Evolutionary conservation across 306 rosid genomes (phyloP).

Genomic region (Cucurbita ficifolia): DNA sequence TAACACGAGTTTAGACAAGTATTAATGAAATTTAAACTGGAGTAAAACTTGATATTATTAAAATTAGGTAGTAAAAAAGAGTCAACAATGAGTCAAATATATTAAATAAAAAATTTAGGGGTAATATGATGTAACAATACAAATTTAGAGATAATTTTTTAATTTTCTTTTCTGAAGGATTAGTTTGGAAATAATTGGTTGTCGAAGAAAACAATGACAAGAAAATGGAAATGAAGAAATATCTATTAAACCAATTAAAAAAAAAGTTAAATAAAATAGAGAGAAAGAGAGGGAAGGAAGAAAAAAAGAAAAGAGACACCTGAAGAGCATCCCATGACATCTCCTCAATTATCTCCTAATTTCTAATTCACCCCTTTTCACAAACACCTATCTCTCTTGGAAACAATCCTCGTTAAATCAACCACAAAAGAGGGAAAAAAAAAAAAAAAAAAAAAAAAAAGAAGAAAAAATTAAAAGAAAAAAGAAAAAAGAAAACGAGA

Average conservation of each 20-base stretch:
- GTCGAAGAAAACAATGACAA: background rate
- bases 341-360: background rate
- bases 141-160: no score
- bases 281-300: background rate
- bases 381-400: background rate
- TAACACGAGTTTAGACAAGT: no score
- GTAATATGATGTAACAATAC: no score
- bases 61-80: no score
- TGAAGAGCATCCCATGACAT: background rate
- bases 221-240: background rate
- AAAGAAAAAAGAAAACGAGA: background rate
- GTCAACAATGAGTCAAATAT: no score
- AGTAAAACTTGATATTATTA: no score
- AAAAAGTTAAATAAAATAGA: background rate
- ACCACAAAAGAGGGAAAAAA: background rate
- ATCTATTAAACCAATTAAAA: no score
- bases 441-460: background rate
- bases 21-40: no score
- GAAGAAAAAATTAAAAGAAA: slow-evolving; percentile 16
- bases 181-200: no score
- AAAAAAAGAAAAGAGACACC: background rate
- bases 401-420: slow-evolving; percentile 1
- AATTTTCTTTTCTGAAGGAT: no score
- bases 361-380: background rate
- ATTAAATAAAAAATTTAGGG: no score